A percentile compares a stretch with the other conserved stretches of the same genome.
Conservation (phyloP, 345 rosid genomes). For the Populus euphratica region DNA sequence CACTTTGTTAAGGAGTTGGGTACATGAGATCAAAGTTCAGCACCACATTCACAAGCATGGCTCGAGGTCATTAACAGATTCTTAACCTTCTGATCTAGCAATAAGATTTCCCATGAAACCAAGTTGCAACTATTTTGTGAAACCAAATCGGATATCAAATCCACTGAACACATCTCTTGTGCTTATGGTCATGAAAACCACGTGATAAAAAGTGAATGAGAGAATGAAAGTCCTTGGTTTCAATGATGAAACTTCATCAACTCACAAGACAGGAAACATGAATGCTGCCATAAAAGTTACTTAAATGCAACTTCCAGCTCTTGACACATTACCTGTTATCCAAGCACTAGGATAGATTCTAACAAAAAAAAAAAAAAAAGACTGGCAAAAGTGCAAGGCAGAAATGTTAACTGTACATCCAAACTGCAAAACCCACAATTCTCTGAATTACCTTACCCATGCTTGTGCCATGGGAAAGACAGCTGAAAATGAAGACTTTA, state of each 20-base stretch:
- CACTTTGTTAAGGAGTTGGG: no score
- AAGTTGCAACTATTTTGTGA: not conserved
- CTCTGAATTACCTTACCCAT: not conserved
- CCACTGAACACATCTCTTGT: not conserved
- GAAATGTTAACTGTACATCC: not conserved
- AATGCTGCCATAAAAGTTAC: not conserved
- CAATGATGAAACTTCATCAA: not conserved
- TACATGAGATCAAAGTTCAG: no score
- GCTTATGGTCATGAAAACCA: not conserved
- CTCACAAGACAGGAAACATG: not conserved
- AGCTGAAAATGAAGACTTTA: not conserved
- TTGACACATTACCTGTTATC: not conserved
- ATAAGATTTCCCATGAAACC: not conserved
- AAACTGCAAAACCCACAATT: not conserved
- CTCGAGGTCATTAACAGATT: no score
- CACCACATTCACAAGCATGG: no score
- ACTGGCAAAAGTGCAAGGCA: not conserved
- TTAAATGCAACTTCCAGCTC: not conserved
- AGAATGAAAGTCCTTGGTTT: not conserved
- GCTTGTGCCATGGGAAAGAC: not conserved
- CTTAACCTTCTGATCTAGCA: not conserved
- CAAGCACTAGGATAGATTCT: not conserved
- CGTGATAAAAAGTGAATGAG: not conserved
- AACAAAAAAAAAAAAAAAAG: not conserved
- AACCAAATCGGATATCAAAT: not conserved